Conservation (phyloP, 2,329 filamentous ascomycete genomes). For the Sporothrix mexicana region DNA sequence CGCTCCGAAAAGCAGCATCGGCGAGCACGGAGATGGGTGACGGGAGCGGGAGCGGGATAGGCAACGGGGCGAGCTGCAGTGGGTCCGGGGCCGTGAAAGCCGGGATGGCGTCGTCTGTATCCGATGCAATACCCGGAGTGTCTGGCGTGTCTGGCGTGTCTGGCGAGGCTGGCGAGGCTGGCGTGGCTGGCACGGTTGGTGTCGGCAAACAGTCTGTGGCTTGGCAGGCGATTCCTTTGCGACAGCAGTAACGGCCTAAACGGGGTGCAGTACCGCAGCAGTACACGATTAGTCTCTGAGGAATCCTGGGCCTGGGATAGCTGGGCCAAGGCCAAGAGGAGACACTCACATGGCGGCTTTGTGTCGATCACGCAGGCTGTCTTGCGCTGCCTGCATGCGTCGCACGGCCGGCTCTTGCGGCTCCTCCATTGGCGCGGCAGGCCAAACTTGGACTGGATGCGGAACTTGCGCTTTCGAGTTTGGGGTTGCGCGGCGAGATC, state of each 20-base stretch:
- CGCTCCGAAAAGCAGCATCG: not conserved
- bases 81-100: not conserved
- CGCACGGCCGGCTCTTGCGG: conserved; percentile 37
- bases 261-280: not conserved
- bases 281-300: not conserved
- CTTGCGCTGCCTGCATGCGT: conserved; percentile 36
- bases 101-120: not conserved
- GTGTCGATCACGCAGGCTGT: conserved; percentile 37
- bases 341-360: conserved; percentile 35
- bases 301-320: not conserved
- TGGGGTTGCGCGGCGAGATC: not conserved
- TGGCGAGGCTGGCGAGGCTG: not conserved
- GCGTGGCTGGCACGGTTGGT: not conserved
- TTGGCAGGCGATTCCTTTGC: conserved; percentile 30
- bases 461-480: conserved; percentile 41
- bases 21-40: conserved; percentile 21
- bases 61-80: not conserved
- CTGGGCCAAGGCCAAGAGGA: not conserved
- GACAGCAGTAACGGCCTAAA: conserved; percentile 29
- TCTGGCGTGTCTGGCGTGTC: not conserved
- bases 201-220: not conserved
- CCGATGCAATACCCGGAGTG: not conserved
- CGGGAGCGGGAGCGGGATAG: conserved; percentile 6
- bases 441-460: conserved; percentile 36
- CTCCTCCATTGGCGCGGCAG: conserved; percentile 35